Evolutionary conservation across 768 basidiomycete genomes (phyloP), one percentile per base, ranked within the genome.

Genomic region (Filobasidium floriforme): DNA sequence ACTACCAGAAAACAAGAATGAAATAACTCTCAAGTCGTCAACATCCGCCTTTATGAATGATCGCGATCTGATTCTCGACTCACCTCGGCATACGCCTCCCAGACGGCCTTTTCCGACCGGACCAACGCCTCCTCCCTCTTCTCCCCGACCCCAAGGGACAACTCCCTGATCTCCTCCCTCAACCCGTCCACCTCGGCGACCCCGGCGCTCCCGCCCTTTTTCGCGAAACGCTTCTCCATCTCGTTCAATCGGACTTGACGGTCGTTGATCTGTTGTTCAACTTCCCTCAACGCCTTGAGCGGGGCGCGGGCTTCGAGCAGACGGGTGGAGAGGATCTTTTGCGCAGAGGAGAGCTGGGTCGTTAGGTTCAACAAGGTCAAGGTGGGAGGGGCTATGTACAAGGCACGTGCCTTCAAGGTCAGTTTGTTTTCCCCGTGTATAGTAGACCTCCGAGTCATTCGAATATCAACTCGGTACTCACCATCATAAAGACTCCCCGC

Each of bases 61-160:
- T 15, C 22, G 1, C 24, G 28, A 29, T 24, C 44, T 10, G 26
- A 18, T 1, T 1, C 26, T 14, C 9, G 40, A 18, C 67, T 63
- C 37, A 68, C 67, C 59, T 68, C 67, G 26, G 49, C 59, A 22
- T 68, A 64, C 32, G 62, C 61, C 24, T 68, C 67, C 67, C 67
- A 68, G 7, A 64, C 55, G 57, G 59, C 62, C 51, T 51, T 29
- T 37, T 68, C 54, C 10, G 60, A 41, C 15, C 37, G 41, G 15
- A 57, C 55, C 11, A 63, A 54, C 14, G 62, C 67, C 29, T 68
- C 67, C 43, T 54, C 62, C 62, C 62, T 63, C 46, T 68, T 68
- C 43, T 63, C 57, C 41, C 51, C 51, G 22, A 63, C 41, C 15
- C 67, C 67, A 10, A 40, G 43, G 22, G 41, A 46, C 61, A 62